Conservation (phyloP, 441 rosid genomes). For the Populus hybrid region DNA sequence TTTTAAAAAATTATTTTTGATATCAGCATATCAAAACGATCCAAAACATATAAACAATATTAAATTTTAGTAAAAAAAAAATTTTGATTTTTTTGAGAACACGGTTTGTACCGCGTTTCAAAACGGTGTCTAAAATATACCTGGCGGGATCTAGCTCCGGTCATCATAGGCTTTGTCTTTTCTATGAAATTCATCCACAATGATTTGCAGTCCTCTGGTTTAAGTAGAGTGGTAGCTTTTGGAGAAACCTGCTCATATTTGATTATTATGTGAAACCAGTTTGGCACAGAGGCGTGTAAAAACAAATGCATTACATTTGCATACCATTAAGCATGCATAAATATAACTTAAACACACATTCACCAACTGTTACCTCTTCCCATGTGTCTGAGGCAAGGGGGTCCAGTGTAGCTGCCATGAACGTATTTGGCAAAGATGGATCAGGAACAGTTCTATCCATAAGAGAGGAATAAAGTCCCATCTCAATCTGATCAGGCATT, state of each 20-base stretch:
- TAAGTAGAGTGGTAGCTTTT: no score
- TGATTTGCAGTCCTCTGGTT: no score
- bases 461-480: constrained; percentile 50
- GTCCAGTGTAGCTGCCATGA: no score
- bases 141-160: constrained; percentile 45
- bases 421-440: constrained; percentile 36
- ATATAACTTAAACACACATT: not conserved
- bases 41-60: no score
- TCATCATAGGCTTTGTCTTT: no score
- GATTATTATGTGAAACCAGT: constrained; percentile 14
- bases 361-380: constrained; percentile 54
- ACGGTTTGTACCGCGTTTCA: no score
- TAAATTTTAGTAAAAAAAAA: no score
- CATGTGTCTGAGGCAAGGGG: constrained; percentile 72
- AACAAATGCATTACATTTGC: not conserved
- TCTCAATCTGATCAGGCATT: constrained; percentile 61
- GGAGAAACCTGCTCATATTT: constrained; percentile 21
- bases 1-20: no score
- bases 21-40: no score
- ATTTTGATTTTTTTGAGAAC: no score
- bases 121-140: constrained; percentile 19
- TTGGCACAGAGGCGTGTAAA: not conserved
- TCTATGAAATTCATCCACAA: no score
- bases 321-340: not conserved
- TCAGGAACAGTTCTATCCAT: constrained; percentile 1